Base-by-base conservation (phyloP, 805 yeast species). In the Ogataea kodamae region DNA sequence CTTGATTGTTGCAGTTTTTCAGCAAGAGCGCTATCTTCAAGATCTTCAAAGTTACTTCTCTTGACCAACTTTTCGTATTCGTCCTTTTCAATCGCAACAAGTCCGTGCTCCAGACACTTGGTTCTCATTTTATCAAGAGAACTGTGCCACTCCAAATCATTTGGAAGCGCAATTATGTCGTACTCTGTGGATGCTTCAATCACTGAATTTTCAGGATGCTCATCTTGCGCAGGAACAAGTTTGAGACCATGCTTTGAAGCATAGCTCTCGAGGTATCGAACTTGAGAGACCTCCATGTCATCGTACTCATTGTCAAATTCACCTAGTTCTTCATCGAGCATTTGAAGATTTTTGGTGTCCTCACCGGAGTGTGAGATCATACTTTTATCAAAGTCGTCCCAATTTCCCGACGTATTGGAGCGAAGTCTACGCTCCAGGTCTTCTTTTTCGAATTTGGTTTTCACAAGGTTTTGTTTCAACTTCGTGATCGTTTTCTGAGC, bases 401-500 rank as follows among this genome's bases (percentile, higher is more conserved):
- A 48, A 3, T 34, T 33, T 14, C 25, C 33, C 11, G 32, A 23
- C 14, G 37, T 42, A n/a, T 11, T 18, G 24, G 21, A 18, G 26
- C 18, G 33, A n/a, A 15, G 38, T 16, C 33, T 42, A 20, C 36
- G 41, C 28, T 59, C 56, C 27, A 62, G 43, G n/a, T 61, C 64
- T 16, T 58, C 49, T 33, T 65, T 66, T 27, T 70, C 71, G 8
- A 57, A 49, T 43, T 62, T 68, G 30, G 61, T 55, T 50, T 72
- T 75, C 39, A 72, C 52, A 7, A 75, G 49, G 2, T 69, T 63
- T 13, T 66, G 61, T 52, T 82, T 71, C 42, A 82, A 64, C 46
- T 71, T 78, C n/a, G 75, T 60, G 29, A 83, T 76, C 2, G 77
- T 71, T 40, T 70, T 67, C 47, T 79, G 75, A 4, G 89, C 81